These are phyloP conservation scores for Yamadazyma laniorum DNA, from an alignment of 805 yeast species.

Conservation along the genomic window DNA sequence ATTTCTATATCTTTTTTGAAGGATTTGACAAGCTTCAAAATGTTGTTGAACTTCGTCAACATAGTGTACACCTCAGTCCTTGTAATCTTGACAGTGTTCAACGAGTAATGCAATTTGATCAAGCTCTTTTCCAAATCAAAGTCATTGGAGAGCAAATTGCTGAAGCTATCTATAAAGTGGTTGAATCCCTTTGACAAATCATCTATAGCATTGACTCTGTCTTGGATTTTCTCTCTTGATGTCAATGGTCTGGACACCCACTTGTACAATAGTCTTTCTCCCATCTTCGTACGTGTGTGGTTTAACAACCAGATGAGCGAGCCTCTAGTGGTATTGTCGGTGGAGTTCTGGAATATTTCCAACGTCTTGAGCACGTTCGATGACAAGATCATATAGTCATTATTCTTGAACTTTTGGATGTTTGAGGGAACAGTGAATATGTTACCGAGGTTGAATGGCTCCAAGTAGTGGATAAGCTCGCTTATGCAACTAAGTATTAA, in stretches of 20 bases:
- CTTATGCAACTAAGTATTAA: constrained; percentile 37
- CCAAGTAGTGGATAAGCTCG: constrained; percentile 52
- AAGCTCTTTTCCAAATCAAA: constrained; percentile 35
- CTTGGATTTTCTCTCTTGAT: constrained; percentile 50
- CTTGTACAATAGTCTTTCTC: constrained; percentile 58
- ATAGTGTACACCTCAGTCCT: constrained; percentile 32
- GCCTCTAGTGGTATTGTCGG: constrained; percentile 58
- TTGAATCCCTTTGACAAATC: constrained; percentile 27
- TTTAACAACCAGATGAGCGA: constrained; percentile 78
- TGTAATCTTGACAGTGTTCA: constrained; percentile 28
- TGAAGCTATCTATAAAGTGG: constrained; percentile 35
- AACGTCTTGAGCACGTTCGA: constrained; percentile 66
- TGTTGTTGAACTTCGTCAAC: constrained; percentile 29
- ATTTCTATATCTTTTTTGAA: constrained; percentile 33
- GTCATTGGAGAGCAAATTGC: constrained; percentile 20
- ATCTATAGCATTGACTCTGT: constrained; percentile 58
- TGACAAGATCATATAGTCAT: constrained; percentile 56
- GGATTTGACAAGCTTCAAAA: constrained; percentile 23
- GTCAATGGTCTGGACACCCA: constrained; percentile 80
- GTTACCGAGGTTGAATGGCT: constrained; percentile 59
- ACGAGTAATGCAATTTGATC: constrained; percentile 39
- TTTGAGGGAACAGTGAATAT: constrained; percentile 54
- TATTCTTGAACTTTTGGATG: constrained; percentile 49
- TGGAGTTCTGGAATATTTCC: constrained; percentile 69
- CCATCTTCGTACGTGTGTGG: constrained; percentile 77